These are phyloP conservation scores for Colletotrichum echinochloae DNA, from an alignment of 2,329 filamentous ascomycete genomes.

Conservation along the genomic window DNA sequence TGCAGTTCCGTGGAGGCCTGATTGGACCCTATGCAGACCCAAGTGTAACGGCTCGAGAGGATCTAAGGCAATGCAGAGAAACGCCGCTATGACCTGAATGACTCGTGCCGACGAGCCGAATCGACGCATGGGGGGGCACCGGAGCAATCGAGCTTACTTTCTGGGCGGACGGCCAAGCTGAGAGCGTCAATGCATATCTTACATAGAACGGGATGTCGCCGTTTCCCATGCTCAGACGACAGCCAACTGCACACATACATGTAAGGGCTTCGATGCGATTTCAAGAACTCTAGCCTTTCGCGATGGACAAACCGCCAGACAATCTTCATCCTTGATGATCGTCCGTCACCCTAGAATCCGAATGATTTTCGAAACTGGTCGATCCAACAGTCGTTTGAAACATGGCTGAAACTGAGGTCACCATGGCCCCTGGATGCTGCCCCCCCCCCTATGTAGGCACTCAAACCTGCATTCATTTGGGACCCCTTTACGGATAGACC, in stretches of 20 bases:
- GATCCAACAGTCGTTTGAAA: slow-evolving; percentile 16
- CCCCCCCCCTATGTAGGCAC: no score
- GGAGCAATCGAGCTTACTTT: background rate
- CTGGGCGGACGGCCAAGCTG: background rate
- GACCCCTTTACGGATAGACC: no score
- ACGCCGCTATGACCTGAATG: background rate
- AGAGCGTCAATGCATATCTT: background rate
- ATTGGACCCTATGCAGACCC: background rate
- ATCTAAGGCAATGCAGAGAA: no score
- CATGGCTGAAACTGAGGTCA: slow-evolving; percentile 18
- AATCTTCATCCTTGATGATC: no score
- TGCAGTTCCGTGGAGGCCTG: background rate
- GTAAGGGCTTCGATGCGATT: no score
- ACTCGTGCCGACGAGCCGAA: background rate
- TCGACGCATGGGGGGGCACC: background rate
- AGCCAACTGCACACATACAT: background rate
- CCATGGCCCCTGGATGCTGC: background rate
- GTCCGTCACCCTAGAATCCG: no score
- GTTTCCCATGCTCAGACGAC: background rate
- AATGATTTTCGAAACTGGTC: background rate
- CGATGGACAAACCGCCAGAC: background rate
- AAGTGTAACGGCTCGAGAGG: no score
- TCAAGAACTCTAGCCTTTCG: background rate
- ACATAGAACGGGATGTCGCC: background rate
- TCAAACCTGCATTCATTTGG: no score